Evolutionary conservation across 2,329 filamentous ascomycete genomes (phyloP).

Genomic region (Ophiosphaerella narmari): DNA sequence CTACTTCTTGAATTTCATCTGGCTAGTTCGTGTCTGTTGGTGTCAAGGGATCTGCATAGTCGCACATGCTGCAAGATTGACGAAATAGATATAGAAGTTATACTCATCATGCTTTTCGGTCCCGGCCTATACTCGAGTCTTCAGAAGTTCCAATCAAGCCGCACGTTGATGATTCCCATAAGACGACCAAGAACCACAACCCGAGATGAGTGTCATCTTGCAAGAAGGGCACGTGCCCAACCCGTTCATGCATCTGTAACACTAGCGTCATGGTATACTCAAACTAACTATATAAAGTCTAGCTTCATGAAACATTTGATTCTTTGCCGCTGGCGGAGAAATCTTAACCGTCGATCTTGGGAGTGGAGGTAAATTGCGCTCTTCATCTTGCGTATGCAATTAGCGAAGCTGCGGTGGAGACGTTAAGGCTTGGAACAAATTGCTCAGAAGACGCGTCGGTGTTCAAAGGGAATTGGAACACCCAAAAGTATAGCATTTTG

Average conservation of each 20-base stretch:
- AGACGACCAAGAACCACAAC: background rate
- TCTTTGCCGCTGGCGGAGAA: slow-evolving; percentile 1
- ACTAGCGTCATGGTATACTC: background rate
- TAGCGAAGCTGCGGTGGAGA: background rate
- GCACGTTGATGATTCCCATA: background rate
- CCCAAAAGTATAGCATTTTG: too few species aligned
- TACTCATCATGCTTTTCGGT: too few species aligned
- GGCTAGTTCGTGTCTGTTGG: too few species aligned
- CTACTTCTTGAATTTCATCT: too few species aligned
- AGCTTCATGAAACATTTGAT: background rate
- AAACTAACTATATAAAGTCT: background rate
- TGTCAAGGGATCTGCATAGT: too few species aligned
- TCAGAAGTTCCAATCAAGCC: background rate
- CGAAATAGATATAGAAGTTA: too few species aligned
- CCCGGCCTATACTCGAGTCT: too few species aligned
- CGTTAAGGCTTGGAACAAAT: background rate
- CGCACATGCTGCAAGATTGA: too few species aligned
- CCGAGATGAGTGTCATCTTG: slow-evolving; percentile 8
- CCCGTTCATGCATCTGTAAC: slow-evolving; percentile 8
- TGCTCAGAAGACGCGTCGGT: too few species aligned
- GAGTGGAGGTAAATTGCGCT: slow-evolving; percentile 1
- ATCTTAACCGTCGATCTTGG: slow-evolving; percentile 6
- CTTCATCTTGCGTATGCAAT: slow-evolving; percentile 1
- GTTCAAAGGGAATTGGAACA: too few species aligned
- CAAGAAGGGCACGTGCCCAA: slow-evolving; percentile 1